Conservation (phyloP, 2,329 filamentous ascomycete genomes). For the Fusarium compactum region DNA sequence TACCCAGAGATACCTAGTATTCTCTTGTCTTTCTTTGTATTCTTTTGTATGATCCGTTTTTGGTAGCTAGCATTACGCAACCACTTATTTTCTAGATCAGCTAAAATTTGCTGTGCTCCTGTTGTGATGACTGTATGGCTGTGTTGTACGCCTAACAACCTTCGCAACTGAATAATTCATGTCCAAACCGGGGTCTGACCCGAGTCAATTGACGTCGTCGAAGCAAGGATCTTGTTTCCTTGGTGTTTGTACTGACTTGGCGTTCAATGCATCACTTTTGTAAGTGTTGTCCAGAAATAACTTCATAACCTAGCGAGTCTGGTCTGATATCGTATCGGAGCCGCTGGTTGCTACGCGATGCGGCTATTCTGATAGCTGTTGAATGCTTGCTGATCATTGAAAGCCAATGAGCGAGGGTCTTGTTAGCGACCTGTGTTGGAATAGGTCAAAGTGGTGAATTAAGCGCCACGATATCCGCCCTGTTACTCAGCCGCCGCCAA, state of each 20-base stretch:
- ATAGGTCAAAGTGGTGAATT: constrained; percentile 17
- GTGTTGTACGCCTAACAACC: background rate
- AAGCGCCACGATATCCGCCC: constrained; percentile 36
- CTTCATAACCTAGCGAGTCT: background rate
- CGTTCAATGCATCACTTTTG: background rate
- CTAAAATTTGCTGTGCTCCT: background rate
- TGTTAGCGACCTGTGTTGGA: constrained; percentile 12
- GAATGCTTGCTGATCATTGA: background rate
- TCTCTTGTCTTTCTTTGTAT: constrained; percentile 11
- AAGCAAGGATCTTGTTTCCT: background rate
- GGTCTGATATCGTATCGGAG: constrained; percentile 2
- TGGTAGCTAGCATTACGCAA: background rate
- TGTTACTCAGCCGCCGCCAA: constrained; percentile 21
- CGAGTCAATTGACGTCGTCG: background rate
- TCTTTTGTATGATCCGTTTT: background rate
- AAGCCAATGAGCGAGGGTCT: constrained; percentile 30
- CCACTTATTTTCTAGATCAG: background rate
- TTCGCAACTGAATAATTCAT: background rate
- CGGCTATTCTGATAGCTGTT: background rate
- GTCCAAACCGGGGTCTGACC: background rate
- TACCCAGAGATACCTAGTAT: constrained; percentile 29
- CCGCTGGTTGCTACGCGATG: constrained; percentile 5
- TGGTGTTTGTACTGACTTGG: constrained; percentile 1
- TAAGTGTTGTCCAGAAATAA: constrained; percentile 2
- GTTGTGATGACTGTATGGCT: background rate